Percentiles rank a stretch among this genome's conserved stretches.
Evolutionary conservation across 2,329 filamentous ascomycete genomes (phyloP).

Genomic region (Gaeumannomyces tritici): DNA sequence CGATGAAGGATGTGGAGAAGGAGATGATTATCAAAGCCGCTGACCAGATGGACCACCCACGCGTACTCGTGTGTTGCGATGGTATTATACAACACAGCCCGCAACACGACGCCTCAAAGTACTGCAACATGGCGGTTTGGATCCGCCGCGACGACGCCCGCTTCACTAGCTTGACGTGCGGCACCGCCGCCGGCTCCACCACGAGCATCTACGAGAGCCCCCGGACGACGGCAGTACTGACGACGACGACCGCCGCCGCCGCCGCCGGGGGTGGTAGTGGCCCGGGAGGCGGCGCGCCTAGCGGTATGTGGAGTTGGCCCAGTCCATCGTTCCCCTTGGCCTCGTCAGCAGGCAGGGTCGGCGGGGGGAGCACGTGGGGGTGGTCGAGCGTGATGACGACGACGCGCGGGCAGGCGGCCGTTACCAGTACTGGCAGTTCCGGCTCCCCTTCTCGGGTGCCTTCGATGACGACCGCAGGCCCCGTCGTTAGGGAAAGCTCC

Average conservation of each 20-base stretch:
- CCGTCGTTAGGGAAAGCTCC: not conserved
- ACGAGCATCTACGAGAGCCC: not conserved
- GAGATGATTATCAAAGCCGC: not conserved
- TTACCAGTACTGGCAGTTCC: too few species aligned
- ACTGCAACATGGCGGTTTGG: not conserved
- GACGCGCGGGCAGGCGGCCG: not conserved
- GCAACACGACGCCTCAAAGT: not conserved
- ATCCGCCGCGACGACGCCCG: not conserved
- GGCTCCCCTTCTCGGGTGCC: too few species aligned
- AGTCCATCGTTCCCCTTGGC: not conserved
- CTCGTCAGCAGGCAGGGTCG: not conserved
- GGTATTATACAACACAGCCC: too few species aligned
- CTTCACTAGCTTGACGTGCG: not conserved
- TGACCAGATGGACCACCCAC: too few species aligned
- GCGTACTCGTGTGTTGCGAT: too few species aligned
- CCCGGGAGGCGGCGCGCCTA: not conserved
- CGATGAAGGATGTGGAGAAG: not conserved
- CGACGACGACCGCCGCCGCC: not conserved
- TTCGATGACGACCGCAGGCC: not conserved
- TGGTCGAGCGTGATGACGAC: not conserved
- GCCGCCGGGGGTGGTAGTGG: too few species aligned
- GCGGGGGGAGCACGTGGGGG: not conserved
- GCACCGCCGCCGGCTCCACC: not conserved
- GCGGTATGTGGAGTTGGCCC: not conserved
- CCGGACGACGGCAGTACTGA: too few species aligned